phyloP scores from a whole-genome alignment of 2,329 filamentous ascomycete genomes.

The Epichloe gansuensis region DNA sequence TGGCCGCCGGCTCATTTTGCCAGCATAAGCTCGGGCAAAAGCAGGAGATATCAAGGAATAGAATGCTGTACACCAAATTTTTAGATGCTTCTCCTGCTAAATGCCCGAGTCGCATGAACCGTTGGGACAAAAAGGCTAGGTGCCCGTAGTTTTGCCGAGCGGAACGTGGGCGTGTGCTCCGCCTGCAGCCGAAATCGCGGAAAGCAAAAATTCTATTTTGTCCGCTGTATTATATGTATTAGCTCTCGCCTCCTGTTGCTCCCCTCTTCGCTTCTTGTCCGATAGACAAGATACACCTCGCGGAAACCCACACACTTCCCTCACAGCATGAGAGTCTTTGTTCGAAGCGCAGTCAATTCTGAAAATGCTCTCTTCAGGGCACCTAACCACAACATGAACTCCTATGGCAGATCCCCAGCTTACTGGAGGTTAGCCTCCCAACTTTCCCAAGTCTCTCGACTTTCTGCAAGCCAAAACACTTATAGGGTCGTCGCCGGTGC shows the following conservation, averaged over 20 bases:
- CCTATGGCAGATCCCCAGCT: conserved; percentile 33
- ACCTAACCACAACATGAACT: conserved; percentile 23
- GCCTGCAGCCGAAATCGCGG: conserved; percentile 24
- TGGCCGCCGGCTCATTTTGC: conserved; percentile 33
- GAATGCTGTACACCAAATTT: background rate
- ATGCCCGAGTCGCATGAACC: background rate
- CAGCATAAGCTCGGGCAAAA: conserved; percentile 9
- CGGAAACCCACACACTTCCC: conserved; percentile 15
- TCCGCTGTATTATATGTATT: conserved; percentile 12
- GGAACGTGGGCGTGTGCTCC: conserved; percentile 16
- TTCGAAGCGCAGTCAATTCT: conserved; percentile 30
- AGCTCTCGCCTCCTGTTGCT: conserved; percentile 12
- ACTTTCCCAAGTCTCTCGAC: conserved; percentile 17
- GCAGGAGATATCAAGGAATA: background rate
- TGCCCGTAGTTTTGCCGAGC: conserved; percentile 24
- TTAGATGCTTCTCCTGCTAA: background rate
- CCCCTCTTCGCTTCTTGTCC: conserved; percentile 12
- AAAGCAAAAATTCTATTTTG: conserved; percentile 29
- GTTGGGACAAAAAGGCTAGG: conserved; percentile 10
- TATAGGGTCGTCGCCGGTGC: conserved; percentile 16
- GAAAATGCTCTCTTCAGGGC: conserved; percentile 30
- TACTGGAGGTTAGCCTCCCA: conserved; percentile 34
- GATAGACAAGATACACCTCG: conserved; percentile 16
- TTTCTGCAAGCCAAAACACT: conserved; percentile 16
- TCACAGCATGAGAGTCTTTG: conserved; percentile 34